Evolutionary conservation across 495 filamentous ascomycete genomes (phyloP).

Genomic region (Aspergillus asperescens): DNA sequence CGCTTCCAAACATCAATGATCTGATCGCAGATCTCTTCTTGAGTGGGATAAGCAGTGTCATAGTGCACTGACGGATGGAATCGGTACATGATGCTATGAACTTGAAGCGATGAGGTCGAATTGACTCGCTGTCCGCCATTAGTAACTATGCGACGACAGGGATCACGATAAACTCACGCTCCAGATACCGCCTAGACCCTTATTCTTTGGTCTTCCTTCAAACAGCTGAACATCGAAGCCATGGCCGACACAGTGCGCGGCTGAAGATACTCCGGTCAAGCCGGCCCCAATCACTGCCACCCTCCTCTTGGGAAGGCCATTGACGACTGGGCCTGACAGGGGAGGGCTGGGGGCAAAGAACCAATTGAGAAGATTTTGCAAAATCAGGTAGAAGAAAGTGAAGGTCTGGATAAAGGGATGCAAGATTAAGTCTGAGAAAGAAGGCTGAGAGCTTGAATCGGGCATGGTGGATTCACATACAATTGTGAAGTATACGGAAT

Average conservation of each 20-base stretch:
- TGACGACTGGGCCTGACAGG: conserved; percentile 44
- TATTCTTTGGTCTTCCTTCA: conserved; percentile 57
- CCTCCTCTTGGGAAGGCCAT: conserved; percentile 48
- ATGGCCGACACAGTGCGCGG: conserved; percentile 81
- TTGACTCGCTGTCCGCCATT: conserved; percentile 58
- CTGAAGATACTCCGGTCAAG: conserved; percentile 74
- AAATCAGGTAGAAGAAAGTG: conserved; percentile 56
- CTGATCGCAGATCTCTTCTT: conserved; percentile 65
- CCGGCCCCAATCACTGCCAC: conserved; percentile 82
- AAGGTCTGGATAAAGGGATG: conserved; percentile 40
- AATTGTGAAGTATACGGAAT: not conserved
- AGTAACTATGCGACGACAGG: not conserved
- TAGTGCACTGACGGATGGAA: conserved; percentile 78
- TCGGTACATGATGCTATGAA: conserved; percentile 82
- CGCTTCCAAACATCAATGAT: conserved; percentile 68
- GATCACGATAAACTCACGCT: conserved; percentile 47
- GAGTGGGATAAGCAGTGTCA: conserved; percentile 67
- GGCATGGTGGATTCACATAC: conserved; percentile 4
- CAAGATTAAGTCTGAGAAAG: conserved; percentile 18
- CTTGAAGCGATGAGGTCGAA: conserved; percentile 75
- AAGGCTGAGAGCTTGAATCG: not conserved
- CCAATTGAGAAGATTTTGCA: conserved; percentile 61
- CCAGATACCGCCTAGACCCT: conserved; percentile 75
- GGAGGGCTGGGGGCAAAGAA: conserved; percentile 68
- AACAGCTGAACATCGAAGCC: conserved; percentile 79